Conservation (phyloP, 1,139 yeast species). For the Insectozyma bohioensis region DNA sequence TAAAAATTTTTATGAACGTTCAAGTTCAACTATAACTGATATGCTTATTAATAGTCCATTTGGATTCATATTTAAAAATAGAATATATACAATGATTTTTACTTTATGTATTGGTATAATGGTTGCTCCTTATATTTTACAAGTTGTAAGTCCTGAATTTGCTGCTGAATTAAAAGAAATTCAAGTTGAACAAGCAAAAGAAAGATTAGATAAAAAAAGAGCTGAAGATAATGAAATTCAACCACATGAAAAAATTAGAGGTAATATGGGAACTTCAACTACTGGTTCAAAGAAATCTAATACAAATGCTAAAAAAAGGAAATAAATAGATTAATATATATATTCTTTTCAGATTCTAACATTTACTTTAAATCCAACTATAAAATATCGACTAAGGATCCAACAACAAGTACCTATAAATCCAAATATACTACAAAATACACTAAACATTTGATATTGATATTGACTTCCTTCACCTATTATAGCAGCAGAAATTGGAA, state of each 20-base stretch:
- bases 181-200: slow-evolving; percentile 15
- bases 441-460: slow-evolving; percentile 26
- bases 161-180: slow-evolving; percentile 35
- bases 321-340: no score
- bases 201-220: slow-evolving; percentile 10
- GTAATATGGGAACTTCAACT: slow-evolving; percentile 1
- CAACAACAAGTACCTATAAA: slow-evolving; percentile 22
- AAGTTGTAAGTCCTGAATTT: slow-evolving; percentile 37
- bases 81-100: slow-evolving; percentile 36
- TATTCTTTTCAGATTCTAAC: no score
- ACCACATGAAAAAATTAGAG: slow-evolving; percentile 9
- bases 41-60: slow-evolving; percentile 43
- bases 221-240: slow-evolving; percentile 1
- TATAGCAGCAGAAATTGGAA: slow-evolving; percentile 49
- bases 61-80: slow-evolving; percentile 42
- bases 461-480: slow-evolving; percentile 33
- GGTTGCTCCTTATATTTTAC: slow-evolving; percentile 34
- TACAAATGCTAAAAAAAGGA: slow-evolving; percentile 10
- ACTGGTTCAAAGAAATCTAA: slow-evolving; percentile 6
- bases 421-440: slow-evolving; percentile 23
- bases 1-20: slow-evolving; percentile 37
- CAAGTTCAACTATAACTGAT: slow-evolving; percentile 32
- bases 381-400: slow-evolving; percentile 20
- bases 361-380: slow-evolving; percentile 24
- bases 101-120: slow-evolving; percentile 28